Base-by-base conservation (phyloP, 768 basidiomycete genomes). In the Suillus ampliporus region DNA sequence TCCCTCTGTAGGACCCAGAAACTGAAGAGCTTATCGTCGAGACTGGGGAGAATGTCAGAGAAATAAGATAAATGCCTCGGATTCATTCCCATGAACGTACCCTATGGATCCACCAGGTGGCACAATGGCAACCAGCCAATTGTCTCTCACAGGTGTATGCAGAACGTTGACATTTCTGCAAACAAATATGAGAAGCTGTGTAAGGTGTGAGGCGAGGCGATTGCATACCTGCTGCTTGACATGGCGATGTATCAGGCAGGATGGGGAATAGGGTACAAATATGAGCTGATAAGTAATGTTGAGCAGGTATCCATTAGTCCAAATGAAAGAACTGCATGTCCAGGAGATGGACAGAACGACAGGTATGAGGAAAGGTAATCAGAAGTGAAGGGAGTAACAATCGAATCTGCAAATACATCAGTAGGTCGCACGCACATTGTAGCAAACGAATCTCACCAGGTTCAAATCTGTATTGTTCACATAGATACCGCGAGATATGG, bases 91-190 rank as follows among this genome's bases (percentile, higher is more conserved):
- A 21, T 9, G 31, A 48, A 79, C 87, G 47, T 70, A 92, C 90
- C 92, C 93, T 60, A 94, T 94, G 0, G 90, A 91, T 7, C 92
- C 92, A n/a, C n/a, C n/a, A n/a, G n/a, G n/a, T n/a, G n/a, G n/a
- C n/a, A n/a, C n/a, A n/a, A n/a, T n/a, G 5, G 91, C 90, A 17
- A 95, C 89, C 7, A 95, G 83, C 13, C 92, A 86, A 72, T 94
- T 91, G 67, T 94, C 92, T 60, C 92, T 86, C 47, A 94, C 92
- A 21, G 93, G 82, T 1, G 91, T 89, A 54, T 91, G 85, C 15
- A 92, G 90, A 26, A 92, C 89, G 72, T 94, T n/a, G n/a, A n/a
- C n/a, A n/a, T n/a, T 94, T 74, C 91, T 89, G 67, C 54, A 52
- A 44, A 44, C 56, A 64, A 37, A 64, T 61, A 17, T 64, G 43